phyloP scores from a whole-genome alignment of 495 filamentous ascomycete species.

The Neurospora sp. region DNA sequence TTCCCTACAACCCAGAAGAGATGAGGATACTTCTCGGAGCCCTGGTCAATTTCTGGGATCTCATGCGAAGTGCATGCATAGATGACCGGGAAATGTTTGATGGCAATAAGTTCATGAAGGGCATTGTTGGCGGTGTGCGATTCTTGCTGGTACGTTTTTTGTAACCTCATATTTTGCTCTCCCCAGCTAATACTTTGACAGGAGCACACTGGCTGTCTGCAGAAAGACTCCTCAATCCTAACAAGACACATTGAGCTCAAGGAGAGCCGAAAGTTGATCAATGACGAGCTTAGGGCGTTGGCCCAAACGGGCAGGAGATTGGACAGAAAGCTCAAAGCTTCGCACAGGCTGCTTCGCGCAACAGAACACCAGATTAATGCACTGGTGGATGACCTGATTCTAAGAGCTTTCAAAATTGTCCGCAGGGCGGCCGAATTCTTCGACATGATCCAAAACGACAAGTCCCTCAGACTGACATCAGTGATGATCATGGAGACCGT shows the following conservation, averaged over 20 bases:
- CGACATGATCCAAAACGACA: conserved; percentile 77
- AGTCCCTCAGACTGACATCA: conserved; percentile 37
- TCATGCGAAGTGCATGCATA: conserved; percentile 58
- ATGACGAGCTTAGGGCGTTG: conserved; percentile 80
- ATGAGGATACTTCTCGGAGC: conserved; percentile 81
- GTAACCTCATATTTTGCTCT: not conserved
- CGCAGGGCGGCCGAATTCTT: conserved; percentile 82
- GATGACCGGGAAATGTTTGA: conserved; percentile 61
- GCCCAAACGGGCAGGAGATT: conserved; percentile 79
- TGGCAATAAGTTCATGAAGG: conserved; percentile 83
- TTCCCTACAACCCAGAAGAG: conserved; percentile 77
- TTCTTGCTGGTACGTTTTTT: conserved; percentile 65
- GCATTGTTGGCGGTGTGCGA: conserved; percentile 86
- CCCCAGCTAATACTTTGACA: conserved; percentile 24
- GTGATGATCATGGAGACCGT: conserved; percentile 50
- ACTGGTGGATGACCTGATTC: conserved; percentile 80
- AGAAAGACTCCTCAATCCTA: conserved; percentile 65
- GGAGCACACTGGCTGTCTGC: conserved; percentile 85
- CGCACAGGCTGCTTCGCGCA: conserved; percentile 18
- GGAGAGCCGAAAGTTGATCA: conserved; percentile 69
- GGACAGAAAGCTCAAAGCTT: conserved; percentile 46
- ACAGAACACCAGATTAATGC: conserved; percentile 56
- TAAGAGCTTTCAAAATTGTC: conserved; percentile 91
- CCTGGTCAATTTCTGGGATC: conserved; percentile 85
- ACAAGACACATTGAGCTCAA: conserved; percentile 66